Percentiles rank a stretch among this genome's conserved stretches.
Evolutionary conservation across 2,329 filamentous ascomycete genomes (phyloP).

Genomic region (Cercospora berteroae): DNA sequence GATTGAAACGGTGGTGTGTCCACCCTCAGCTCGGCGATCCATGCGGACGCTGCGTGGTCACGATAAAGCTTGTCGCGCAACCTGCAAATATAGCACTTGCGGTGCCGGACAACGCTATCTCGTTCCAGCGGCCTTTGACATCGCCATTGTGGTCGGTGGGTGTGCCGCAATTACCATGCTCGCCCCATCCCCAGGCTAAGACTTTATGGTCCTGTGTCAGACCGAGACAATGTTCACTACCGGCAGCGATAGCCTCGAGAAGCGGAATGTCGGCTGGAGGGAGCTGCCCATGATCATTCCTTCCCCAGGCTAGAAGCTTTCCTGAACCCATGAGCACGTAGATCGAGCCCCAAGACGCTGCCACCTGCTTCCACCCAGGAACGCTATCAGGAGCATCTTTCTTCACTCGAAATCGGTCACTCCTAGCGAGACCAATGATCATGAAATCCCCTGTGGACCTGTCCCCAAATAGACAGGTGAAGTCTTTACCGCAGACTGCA

Average conservation of each 20-base stretch:
- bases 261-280: conserved; percentile 61
- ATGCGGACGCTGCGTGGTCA: conserved; percentile 37
- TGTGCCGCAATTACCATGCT: conserved; percentile 92
- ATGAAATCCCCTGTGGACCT: conserved; percentile 57
- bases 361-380: conserved; percentile 64
- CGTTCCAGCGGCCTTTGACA: conserved; percentile 67
- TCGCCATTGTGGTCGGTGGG: conserved; percentile 60
- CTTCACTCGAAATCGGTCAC: conserved; percentile 56
- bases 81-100: conserved; percentile 72
- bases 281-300: conserved; percentile 81
- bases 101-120: conserved; percentile 55
- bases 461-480: conserved; percentile 68
- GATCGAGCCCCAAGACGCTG: conserved; percentile 78
- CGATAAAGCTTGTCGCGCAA: conserved; percentile 85
- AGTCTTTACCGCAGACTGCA: conserved; percentile 79
- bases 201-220: conserved; percentile 64
- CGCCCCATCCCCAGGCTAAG: conserved; percentile 91
- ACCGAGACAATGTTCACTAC: conserved; percentile 86
- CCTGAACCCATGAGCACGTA: conserved; percentile 66
- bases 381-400: conserved; percentile 51
- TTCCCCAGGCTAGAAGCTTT: conserved; percentile 70
- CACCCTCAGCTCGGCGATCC: background rate
- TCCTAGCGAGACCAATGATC: conserved; percentile 75
- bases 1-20: conserved; percentile 31
- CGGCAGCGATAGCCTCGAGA: conserved; percentile 67